A percentile compares a stretch with the other conserved stretches of the same genome.
Evolutionary conservation across 257 asterid genomes (phyloP).

Genomic region (Solanum lycopersicoides): DNA sequence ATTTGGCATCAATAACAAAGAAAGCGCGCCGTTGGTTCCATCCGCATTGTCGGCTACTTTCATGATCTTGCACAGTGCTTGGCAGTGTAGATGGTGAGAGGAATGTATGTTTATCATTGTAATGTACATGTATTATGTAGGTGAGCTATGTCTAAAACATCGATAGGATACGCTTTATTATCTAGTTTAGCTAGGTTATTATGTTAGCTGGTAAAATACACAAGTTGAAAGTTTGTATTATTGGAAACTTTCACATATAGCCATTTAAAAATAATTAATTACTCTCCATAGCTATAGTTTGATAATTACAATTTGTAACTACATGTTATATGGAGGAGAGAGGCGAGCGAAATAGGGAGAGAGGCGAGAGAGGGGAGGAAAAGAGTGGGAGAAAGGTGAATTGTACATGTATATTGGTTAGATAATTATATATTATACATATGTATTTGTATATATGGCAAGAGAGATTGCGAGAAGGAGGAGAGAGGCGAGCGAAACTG

Average conservation of each 20-base stretch:
- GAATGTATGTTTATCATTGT: neutral
- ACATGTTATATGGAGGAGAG: too few relatives aligned
- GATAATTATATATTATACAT: too few relatives aligned
- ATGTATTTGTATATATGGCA: too few relatives aligned
- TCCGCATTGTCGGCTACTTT: neutral
- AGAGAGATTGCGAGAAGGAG: too few relatives aligned
- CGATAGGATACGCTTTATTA: neutral
- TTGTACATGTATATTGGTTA: too few relatives aligned
- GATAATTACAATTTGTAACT: too few relatives aligned
- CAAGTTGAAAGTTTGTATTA: neutral
- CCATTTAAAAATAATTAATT: too few relatives aligned
- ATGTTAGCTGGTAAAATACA: neutral
- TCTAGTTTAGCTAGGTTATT: neutral
- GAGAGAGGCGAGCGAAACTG: too few relatives aligned
- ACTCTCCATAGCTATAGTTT: too few relatives aligned
- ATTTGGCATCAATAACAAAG: neutral
- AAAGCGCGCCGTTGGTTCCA: neutral
- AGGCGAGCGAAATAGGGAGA: too few relatives aligned
- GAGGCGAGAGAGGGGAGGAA: too few relatives aligned
- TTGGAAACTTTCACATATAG: neutral
- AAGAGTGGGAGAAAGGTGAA: too few relatives aligned
- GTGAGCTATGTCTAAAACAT: neutral
- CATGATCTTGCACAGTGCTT: neutral
- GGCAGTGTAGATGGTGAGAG: neutral
- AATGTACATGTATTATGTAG: neutral